Evolutionary conservation across 768 basidiomycete species (phyloP), one percentile per base, ranked within the genome.

Genomic region (Antrodiella citrinella): DNA sequence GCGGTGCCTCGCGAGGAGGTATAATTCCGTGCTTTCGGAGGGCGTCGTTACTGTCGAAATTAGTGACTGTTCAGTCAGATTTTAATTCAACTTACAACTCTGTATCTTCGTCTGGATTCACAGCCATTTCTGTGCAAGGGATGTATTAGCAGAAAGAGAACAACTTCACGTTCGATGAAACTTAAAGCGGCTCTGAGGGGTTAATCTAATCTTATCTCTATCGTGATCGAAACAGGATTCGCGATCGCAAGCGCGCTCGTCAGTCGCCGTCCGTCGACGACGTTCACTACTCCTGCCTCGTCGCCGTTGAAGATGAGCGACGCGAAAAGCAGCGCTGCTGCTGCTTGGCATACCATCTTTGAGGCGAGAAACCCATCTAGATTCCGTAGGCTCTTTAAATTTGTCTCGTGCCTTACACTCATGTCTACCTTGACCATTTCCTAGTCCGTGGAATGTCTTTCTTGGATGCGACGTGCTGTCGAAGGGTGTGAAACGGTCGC

Each of bases 1-100:
- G 85, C 0, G 84, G 70, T 2, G 78, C 67, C 47, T 81, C 77
- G 45, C 76, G 80, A 0, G 87, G 85, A 2, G 91, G 91, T 21
- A 97, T 69, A 61, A 96, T 94, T 15, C 93, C 94, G 59, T 93
- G 80, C 59, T 92, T 92, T 51, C 92, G 86, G 10, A 97, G 80
- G 19, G 87, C 89, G 62, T 97, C 94, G 66, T 95, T 93, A 69
- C 93, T 97, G 61, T 44, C 47, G n/a, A 51, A 49, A 5, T 45
- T 19, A 39, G 40, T 55, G 49, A 30, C 52, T 24, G 51, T 51
- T 47, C 21, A 20, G 15, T 21, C 22, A 52, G 2, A 45, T 4
- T 15, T 35, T 26, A 21, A 26, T 4, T 7, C 22, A 19, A 67
- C 88, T 68, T 65, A 94, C 93, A 97, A 96, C 77, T 97, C 93